Evolutionary conservation across 257 asterid species (phyloP), one percentile per base, ranked within the genome.

Genomic region (Plantago major): DNA sequence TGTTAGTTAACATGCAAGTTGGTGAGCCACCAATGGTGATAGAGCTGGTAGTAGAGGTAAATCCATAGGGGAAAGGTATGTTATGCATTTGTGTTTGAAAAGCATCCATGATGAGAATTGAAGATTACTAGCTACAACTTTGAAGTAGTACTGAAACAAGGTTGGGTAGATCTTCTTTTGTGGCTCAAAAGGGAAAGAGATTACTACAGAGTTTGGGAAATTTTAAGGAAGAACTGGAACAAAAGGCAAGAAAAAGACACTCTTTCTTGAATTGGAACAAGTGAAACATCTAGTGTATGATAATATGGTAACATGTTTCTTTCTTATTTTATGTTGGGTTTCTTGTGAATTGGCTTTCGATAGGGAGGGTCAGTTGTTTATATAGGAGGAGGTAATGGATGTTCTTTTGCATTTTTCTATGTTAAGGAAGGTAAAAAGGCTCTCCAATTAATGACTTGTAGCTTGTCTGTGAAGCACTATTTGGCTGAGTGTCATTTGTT

Each of bases 31-130:
- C 54, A 45, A 14, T 52, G 46, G 55, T 40, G 49, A 14, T 47
- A 40, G 70, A 50, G 30, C 28, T 11, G 14, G n/a, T 14, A 59
- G 64, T 18, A 15, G 79, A 56, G 59, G 77, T 58, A 47, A 79
- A 77, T n/a, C 69, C 67, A 73, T 72, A 79, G 52, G 84, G 80
- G 60, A 77, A 65, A 42, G 86, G 81, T 51, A 81, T 67, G 76
- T 58, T 65, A 33, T 42, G 37, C 42, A 73, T 55, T 56, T 81
- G 73, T 49, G 67, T 30, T 63, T 78, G 84, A 66, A 86, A 86
- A 58, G 90, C 75, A 69, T 89, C 95, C 95, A 89, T 88, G 54
- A 28, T 57, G 44, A 2, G 64, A 52, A 22, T 3, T 52, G 10
- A 53, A 53, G 50, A 65, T 74, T 45, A 12, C 40, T 33, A 33